These are phyloP conservation scores for Macrophomina phaseolina DNA, from an alignment of 2,329 filamentous ascomycete species.

Conservation along the genomic window DNA sequence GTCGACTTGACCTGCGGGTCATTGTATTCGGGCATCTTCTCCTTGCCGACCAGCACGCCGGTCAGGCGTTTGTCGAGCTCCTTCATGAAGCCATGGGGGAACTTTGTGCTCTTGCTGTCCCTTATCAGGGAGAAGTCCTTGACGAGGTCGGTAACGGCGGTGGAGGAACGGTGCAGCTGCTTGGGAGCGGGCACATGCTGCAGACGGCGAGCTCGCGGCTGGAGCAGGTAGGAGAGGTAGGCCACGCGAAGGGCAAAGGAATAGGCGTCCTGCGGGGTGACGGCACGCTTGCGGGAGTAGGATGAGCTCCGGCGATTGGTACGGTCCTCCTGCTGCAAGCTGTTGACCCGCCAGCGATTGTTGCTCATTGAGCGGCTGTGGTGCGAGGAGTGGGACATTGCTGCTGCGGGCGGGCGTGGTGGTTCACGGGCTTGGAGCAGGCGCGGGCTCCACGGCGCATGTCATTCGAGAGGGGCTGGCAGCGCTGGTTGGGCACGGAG, in stretches of 20 bases:
- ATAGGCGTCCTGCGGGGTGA: slow-evolving; percentile 78
- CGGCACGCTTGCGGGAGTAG: slow-evolving; percentile 42
- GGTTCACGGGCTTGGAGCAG: slow-evolving; percentile 10
- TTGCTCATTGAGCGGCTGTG: slow-evolving; percentile 28
- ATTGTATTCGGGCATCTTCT: slow-evolving; percentile 85
- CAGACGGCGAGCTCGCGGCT: slow-evolving; percentile 86
- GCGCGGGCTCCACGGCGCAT: slow-evolving; percentile 20
- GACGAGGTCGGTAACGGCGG: slow-evolving; percentile 79
- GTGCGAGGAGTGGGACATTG: slow-evolving; percentile 25
- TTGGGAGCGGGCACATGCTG: slow-evolving; percentile 76
- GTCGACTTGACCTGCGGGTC: slow-evolving; percentile 91
- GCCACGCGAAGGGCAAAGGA: slow-evolving; percentile 88
- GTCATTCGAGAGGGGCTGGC: slow-evolving; percentile 25
- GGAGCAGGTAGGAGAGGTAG: slow-evolving; percentile 90
- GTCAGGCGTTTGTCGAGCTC: slow-evolving; percentile 79
- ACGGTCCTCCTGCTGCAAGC: slow-evolving; percentile 47
- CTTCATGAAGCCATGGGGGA: slow-evolving; percentile 73
- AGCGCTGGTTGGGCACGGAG: slow-evolving; percentile 22
- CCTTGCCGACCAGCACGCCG: slow-evolving; percentile 79
- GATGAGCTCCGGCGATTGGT: slow-evolving; percentile 48
- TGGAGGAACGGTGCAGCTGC: slow-evolving; percentile 70
- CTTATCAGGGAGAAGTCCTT: slow-evolving; percentile 78
- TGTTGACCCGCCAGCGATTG: slow-evolving; percentile 49
- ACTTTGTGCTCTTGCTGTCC: slow-evolving; percentile 71
- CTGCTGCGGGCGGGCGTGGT: slow-evolving; percentile 2